Evolutionary conservation across 2,329 filamentous ascomycete species (phyloP), one percentile per base, ranked within the genome.

Genomic region (Hortaea werneckii): DNA sequence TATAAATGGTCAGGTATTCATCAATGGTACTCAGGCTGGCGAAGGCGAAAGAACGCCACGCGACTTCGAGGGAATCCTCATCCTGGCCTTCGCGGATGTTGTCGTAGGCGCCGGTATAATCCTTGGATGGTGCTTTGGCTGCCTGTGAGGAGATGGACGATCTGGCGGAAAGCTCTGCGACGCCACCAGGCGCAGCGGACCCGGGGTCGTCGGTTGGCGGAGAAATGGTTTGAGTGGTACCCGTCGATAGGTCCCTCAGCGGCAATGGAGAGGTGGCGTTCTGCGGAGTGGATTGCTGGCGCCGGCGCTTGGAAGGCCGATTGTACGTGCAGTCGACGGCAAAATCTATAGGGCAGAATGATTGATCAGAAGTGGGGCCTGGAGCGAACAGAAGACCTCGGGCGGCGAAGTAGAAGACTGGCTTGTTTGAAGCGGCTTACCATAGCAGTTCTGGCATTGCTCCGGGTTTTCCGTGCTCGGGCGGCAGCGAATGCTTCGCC

Each of bases 271-370:
- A 20, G 20, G 20, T 20, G 20, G 20, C 20, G 20, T 20, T 20
- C 20, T 20, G 20, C 49, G 41, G 29, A 46, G 43, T 6, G 51
- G 39, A 53, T 8, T 47, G 54, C 29, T 59, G 57, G 9, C 58
- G 50, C 11, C 56, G 49, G 8, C 68, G 64, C 44, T 69, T 67
- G 9, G 64, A 64, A 5, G 70, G 69, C 29, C 71, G 64, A 40
- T 70, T 61, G 54, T 69, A 74, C 10, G 69, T 74, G 55, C 73
- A 76, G n/a, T 62, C 55, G 40, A 73, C 66, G 41, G 64, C 67
- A 54, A 74, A 76, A 50, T 75, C 70, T 20, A 20, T 20, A 20
- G 20, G 20, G 20, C 20, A 20, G 20, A 20, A 20, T 20, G 20
- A 20, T 20, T 20, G 20, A 20, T 20, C 4, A 20, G 20, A 20